Conservation (phyloP, 306 rosid species). For the Prunus campanulata region DNA sequence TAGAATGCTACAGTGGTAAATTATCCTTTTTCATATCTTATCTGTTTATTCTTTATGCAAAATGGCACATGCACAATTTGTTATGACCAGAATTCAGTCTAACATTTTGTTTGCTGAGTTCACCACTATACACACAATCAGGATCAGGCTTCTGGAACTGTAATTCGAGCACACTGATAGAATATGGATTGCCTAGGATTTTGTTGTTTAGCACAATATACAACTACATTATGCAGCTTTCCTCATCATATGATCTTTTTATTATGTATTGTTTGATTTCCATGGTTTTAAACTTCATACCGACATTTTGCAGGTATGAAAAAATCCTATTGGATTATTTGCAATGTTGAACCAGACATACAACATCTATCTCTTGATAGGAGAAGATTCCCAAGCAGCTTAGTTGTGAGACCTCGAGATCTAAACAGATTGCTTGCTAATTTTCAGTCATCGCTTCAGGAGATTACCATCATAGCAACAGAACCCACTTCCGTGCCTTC, state of each 20-base stretch:
- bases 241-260: not conserved
- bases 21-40: not conserved
- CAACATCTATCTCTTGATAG: slow-evolving; percentile 86
- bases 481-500: slow-evolving; percentile 69
- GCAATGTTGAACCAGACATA: slow-evolving; percentile 89
- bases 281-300: not conserved
- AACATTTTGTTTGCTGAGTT: not conserved
- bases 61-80: not conserved
- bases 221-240: not conserved
- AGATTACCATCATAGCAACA: slow-evolving; percentile 88
- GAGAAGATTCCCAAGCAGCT: slow-evolving; percentile 68
- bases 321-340: slow-evolving; percentile 78
- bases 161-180: not conserved
- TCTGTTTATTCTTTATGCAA: not conserved
- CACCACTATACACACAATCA: not conserved
- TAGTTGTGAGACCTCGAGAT: slow-evolving; percentile 89
- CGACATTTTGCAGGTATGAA: slow-evolving; percentile 59
- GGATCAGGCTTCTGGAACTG: not conserved
- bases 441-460: slow-evolving; percentile 93
- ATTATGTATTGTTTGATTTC: not conserved
- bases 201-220: not conserved
- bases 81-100: not conserved
- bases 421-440: slow-evolving; percentile 79
- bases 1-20: slow-evolving; percentile 76
- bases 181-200: not conserved